Evolutionary conservation across 345 rosid genomes (phyloP), one percentile per base, ranked within the genome.

Genomic region (Eucalyptus pauciflora): DNA sequence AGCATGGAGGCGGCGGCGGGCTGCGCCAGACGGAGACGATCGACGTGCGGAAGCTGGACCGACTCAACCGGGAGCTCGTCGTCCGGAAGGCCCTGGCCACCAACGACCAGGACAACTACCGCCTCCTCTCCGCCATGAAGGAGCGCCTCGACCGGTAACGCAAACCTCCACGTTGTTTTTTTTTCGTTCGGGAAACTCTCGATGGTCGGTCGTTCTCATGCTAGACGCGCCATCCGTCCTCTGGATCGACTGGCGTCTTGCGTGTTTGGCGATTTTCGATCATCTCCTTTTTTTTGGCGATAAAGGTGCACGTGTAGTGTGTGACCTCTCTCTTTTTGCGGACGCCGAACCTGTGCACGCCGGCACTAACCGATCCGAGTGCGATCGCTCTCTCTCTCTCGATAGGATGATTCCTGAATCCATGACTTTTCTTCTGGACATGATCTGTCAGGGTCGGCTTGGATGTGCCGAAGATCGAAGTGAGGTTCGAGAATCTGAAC

Each of bases 41-140:
- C 14, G 98, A 97, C 50, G 99, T 97, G 25, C 92, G 93, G 87
- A 96, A 90, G 62, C 91, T 97, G 10, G 94, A 93, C 88, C 96
- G 97, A 10, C 31, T 71, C 10, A 89, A 89, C 25, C 94, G 99
- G 31, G 99, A 97, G 91, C 96, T 92, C 31, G 90, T 97, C 27
- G 96, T 97, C 49, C 93, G 94, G 91, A 94, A 95, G 88, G 99
- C 99, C 6, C 92, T 97, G 41, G 99, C 99, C 6, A 96, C 99
- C 51, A 94, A 94, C 51, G 97, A 94, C 83, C 99, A 96, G 88
- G 99, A 97, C 88, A 97, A 97, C 85, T 91, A 37, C 87, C 91
- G 50, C 12, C 96, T 97, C 29, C 97, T 97, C 89, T 91, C 93
- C 15, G 96, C 96, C 24, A 90, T 97, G 86, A 97, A 96, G 88